phyloP scores from a whole-genome alignment of 805 yeast genomes.

The Ogataea paraovalis region DNA sequence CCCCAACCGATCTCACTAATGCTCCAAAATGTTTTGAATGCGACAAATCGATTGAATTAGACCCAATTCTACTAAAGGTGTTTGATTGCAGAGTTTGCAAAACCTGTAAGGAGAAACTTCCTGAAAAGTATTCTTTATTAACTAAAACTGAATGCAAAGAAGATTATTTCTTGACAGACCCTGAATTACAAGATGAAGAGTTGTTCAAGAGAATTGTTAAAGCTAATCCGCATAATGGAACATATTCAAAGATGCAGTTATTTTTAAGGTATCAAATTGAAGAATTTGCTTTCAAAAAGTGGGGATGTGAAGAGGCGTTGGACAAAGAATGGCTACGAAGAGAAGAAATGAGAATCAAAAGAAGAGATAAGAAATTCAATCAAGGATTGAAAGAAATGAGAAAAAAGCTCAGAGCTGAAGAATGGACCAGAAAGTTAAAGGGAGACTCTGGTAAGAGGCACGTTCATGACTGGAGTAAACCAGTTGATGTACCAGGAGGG shows the following conservation, averaged over 20 bases:
- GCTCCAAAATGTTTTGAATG: slow-evolving; percentile 89
- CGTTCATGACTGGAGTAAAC: slow-evolving; percentile 69
- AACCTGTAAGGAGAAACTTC: slow-evolving; percentile 63
- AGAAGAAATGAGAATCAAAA: slow-evolving; percentile 62
- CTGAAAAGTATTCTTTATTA: slow-evolving; percentile 84
- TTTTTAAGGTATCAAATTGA: slow-evolving; percentile 91
- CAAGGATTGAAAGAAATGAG: slow-evolving; percentile 83
- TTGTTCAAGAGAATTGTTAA: slow-evolving; percentile 77
- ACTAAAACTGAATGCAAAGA: slow-evolving; percentile 95
- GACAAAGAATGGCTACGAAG: slow-evolving; percentile 92
- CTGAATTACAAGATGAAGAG: slow-evolving; percentile 71
- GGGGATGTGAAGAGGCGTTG: slow-evolving; percentile 87
- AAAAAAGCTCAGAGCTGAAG: slow-evolving; percentile 88
- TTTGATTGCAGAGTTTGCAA: slow-evolving; percentile 78
- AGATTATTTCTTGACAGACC: slow-evolving; percentile 90
- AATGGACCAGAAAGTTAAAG: slow-evolving; percentile 66
- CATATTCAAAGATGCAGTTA: slow-evolving; percentile 89
- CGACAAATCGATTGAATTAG: slow-evolving; percentile 65
- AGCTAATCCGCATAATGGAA: slow-evolving; percentile 90
- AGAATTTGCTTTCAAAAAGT: slow-evolving; percentile 84
- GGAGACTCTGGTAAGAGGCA: slow-evolving; percentile 57
- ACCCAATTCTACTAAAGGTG: slow-evolving; percentile 62
- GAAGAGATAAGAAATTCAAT: slow-evolving; percentile 77
- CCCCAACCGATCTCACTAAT: slow-evolving; percentile 64
- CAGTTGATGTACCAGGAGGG: slow-evolving; percentile 33